Evolutionary conservation across 768 basidiomycete genomes (phyloP), one percentile per base, ranked within the genome.

Genomic region (Pilatotrama ljubarskyi): DNA sequence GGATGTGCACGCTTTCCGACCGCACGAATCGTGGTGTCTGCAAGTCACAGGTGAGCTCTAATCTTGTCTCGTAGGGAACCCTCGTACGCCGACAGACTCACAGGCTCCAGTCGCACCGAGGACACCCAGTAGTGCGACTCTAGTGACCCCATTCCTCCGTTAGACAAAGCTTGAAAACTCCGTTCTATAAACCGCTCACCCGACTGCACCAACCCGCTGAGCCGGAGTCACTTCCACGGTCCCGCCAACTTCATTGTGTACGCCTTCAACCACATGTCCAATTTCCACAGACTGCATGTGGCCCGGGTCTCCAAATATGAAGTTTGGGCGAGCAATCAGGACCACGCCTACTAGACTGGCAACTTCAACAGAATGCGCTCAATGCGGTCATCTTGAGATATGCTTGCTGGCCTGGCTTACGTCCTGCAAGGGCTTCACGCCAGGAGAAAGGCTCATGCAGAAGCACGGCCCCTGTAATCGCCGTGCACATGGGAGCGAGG

Each of bases 1-100:
- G 91, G 78, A 64, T 90, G 87, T 1, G 91, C 91, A 5, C 87
- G 80, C 58, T 81, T 85, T 0, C 93, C 92, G 37, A 94, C 90
- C 0, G 82, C 82, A 10, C 91, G 83, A 25, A 87, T 79, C 3
- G 76, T 71, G 0, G 79, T 77, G 60, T 80, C 83, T 84, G 51
- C 11, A 29, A 18, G 5, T 2, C n/a, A n/a, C n/a, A n/a, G 18
- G 10, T 13, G 44, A 37, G 13, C n/a, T n/a, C n/a, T n/a, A n/a
- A n/a, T n/a, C n/a, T n/a, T n/a, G n/a, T n/a, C n/a, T n/a, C n/a
- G n/a, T n/a, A n/a, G n/a, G 10, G 29, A 32, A 32, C 10, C 29
- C 10, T 10, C 25, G 37, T 37, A 35, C 26, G 13, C 24, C 15
- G 25, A 42, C 48, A 26, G n/a, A 75, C 87, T 68, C 66, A 91